phyloP scores from a whole-genome alignment of 805 yeast genomes.

The Priceomyces carsonii region DNA sequence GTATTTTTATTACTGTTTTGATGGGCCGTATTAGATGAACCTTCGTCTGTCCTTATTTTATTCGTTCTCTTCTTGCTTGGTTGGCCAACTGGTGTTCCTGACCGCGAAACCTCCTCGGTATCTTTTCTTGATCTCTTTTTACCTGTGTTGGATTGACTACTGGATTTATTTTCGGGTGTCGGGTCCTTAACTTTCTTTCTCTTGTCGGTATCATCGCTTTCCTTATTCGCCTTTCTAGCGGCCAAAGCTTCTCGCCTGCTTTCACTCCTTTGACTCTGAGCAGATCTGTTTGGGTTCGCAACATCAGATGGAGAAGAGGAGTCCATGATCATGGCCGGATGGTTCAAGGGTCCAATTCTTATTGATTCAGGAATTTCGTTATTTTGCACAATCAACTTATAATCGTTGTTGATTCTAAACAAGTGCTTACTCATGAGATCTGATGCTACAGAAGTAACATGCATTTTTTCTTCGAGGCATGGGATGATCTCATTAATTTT shows the following conservation, averaged over 20 bases:
- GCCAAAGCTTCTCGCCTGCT: conserved; percentile 90
- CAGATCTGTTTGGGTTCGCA: conserved; percentile 45
- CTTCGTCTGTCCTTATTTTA: conserved; percentile 25
- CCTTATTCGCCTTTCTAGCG: conserved; percentile 68
- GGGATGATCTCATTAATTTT: conserved; percentile 75
- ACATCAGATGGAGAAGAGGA: conserved; percentile 48
- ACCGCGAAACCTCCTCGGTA: conserved; percentile 15
- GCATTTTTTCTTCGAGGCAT: conserved; percentile 95
- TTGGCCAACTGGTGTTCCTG: conserved; percentile 14
- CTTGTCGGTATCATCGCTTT: conserved; percentile 28
- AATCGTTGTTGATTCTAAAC: conserved; percentile 76
- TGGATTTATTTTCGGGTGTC: conserved; percentile 12
- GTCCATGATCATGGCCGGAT: conserved; percentile 84
- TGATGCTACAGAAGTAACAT: conserved; percentile 88
- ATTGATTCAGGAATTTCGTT: conserved; percentile 81
- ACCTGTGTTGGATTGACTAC: background rate
- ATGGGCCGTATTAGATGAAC: conserved; percentile 4
- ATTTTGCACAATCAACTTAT: conserved; percentile 65
- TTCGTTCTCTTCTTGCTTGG: conserved; percentile 20
- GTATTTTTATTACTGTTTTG: conserved; percentile 8
- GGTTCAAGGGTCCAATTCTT: conserved; percentile 77
- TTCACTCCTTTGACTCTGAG: conserved; percentile 79
- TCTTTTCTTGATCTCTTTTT: conserved; percentile 22
- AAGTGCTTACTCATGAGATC: conserved; percentile 72
- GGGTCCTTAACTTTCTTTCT: conserved; percentile 13